Evolutionary conservation across 208 protist genomes (phyloP).

Genomic region (Trypanosoma mega): DNA sequence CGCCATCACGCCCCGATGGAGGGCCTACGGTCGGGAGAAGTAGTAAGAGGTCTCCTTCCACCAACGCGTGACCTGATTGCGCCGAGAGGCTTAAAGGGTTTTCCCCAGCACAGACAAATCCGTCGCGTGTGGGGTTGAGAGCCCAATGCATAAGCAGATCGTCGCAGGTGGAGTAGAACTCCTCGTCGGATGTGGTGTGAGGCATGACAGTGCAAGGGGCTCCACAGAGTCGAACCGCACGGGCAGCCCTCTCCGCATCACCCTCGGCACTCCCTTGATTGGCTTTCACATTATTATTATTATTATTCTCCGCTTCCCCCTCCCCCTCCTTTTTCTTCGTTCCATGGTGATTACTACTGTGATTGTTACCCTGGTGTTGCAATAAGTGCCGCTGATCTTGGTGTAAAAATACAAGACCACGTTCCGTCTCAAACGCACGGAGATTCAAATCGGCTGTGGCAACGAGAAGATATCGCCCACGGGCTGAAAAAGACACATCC

Average conservation of each 20-base stretch:
- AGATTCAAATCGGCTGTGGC: slow-evolving; percentile 58
- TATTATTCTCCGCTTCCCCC: too few species aligned
- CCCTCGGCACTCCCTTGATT: too few species aligned
- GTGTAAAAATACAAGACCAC: slow-evolving; percentile 38
- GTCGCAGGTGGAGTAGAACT: slow-evolving; percentile 38
- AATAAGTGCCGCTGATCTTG: slow-evolving; percentile 37
- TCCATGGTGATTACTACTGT: too few species aligned
- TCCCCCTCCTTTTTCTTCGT: too few species aligned
- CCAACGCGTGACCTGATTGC: slow-evolving; percentile 4
- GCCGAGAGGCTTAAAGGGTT: slow-evolving; percentile 10
- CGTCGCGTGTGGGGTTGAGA: slow-evolving; percentile 15
- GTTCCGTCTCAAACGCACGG: slow-evolving; percentile 74
- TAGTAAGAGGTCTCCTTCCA: slow-evolving; percentile 6
- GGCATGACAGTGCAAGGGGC: slow-evolving; percentile 38
- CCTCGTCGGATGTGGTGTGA: slow-evolving; percentile 42
- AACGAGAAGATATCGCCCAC: slow-evolving; percentile 73
- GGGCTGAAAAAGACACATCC: slow-evolving; percentile 53
- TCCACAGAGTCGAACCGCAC: slow-evolving; percentile 20
- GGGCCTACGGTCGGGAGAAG: slow-evolving; percentile 12
- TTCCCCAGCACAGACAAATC: slow-evolving; percentile 3
- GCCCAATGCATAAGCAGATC: slow-evolving; percentile 19
- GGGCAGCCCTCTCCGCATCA: too few species aligned
- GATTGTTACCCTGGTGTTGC: too few species aligned
- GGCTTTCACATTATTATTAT: too few species aligned
- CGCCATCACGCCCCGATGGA: neutral